These are phyloP conservation scores for Nasturtium officinale DNA, from an alignment of 345 rosid genomes.

Conservation along the genomic window DNA sequence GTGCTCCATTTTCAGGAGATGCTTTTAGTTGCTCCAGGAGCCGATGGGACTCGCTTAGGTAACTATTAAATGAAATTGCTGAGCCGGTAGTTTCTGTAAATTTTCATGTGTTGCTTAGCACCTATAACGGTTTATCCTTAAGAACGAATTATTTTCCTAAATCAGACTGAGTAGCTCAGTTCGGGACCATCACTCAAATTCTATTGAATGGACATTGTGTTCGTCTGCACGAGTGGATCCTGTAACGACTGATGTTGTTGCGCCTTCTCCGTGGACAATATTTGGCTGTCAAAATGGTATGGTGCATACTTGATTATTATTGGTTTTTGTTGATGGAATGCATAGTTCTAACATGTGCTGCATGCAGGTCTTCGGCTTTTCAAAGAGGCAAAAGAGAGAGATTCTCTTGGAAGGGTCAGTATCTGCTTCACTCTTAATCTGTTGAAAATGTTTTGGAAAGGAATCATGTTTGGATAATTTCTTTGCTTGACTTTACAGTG, in stretches of 20 bases:
- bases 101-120: neutral
- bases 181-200: slow-evolving; percentile 48
- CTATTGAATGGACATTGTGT: slow-evolving; percentile 78
- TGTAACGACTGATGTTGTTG: slow-evolving; percentile 78
- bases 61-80: neutral
- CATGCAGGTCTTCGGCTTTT: slow-evolving; percentile 83
- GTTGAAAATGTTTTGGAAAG: neutral
- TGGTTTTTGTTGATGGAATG: slow-evolving; percentile 1
- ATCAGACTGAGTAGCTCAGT: slow-evolving; percentile 66
- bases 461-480: slow-evolving; percentile 3
- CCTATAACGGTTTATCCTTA: slow-evolving; percentile 12
- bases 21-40: slow-evolving; percentile 61
- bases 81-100: neutral
- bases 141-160: slow-evolving; percentile 7
- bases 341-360: slow-evolving; percentile 16
- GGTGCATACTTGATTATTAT: slow-evolving; percentile 6
- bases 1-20: slow-evolving; percentile 53
- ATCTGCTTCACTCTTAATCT: slow-evolving; percentile 25
- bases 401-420: slow-evolving; percentile 68
- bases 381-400: slow-evolving; percentile 88
- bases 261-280: slow-evolving; percentile 95
- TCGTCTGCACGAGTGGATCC: slow-evolving; percentile 59
- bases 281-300: slow-evolving; percentile 93
- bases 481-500: slow-evolving; percentile 52
- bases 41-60: slow-evolving; percentile 77